Evolutionary conservation across 2,329 filamentous ascomycete genomes (phyloP), one percentile per base, ranked within the genome.

Genomic region (Pseudogymnoascus sp.): DNA sequence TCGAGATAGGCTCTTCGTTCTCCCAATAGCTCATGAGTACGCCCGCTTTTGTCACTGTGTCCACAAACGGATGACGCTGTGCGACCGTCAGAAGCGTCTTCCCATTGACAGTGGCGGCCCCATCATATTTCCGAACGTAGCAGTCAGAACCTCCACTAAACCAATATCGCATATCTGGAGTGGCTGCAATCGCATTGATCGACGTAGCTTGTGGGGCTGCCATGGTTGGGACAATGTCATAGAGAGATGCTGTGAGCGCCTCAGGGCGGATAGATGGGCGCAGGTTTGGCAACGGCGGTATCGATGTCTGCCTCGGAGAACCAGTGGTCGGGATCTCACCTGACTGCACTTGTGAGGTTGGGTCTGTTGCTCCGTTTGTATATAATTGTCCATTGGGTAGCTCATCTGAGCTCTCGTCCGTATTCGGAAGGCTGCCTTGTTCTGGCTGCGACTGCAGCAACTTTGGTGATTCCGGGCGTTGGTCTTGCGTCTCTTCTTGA

Each of bases 1-100:
- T 64, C 15, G 69, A 70, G 2, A 74, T 65, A 2, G 84, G 82
- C 70, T 99, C 92, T 71, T 96, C 92, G 68, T 97, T 99, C 72
- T 96, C 94, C 94, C 94, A 99, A 72, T 99, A 99, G 58, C 89
- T 95, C 81, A 96, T 86, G 57, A 97, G 76, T 5, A 96, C 89
- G 1, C 92, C 94, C 2, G 92, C 92, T 73, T 99, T 99, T 60
- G 90, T 90, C 41, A 99, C 94, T 67, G 90, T 96, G 71, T 99
- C 94, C 38, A 99, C 94, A 68, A 97, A 99, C 0, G 94, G 94
- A 71, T 99, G 94, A 56, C 89, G 82, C 75, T 99, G 94, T 30
- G 94, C 94, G 5, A 99, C 94, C 0, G 94, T 99, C 67, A 99
- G 77, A 62, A 92, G 85, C 33, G 94, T 83, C 74, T 96, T 96